Conservation (phyloP, 257 asterid species). For the Gardenia jasminoides region DNA sequence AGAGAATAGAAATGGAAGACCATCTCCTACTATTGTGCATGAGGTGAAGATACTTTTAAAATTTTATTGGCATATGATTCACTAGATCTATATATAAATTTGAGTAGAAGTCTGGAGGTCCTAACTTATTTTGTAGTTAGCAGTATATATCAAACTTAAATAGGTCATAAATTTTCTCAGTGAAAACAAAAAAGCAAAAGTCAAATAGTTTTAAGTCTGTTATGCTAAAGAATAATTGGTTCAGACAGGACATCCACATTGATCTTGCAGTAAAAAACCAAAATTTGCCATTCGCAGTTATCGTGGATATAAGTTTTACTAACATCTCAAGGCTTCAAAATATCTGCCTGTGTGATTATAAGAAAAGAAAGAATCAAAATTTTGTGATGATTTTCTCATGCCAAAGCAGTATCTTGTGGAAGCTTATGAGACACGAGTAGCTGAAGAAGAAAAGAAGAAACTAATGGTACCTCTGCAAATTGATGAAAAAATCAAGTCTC, state of each 20-base stretch:
- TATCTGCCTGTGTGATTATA: background rate
- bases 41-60: conserved; percentile 42
- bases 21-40: conserved; percentile 53
- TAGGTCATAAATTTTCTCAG: background rate
- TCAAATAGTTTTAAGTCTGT: background rate
- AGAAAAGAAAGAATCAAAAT: background rate
- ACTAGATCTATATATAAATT: background rate
- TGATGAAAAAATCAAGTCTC: conserved; percentile 57
- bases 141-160: background rate
- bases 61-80: background rate
- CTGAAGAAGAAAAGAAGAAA: conserved; percentile 67
- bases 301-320: background rate
- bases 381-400: conserved; percentile 16
- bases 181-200: background rate
- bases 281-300: background rate
- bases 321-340: background rate
- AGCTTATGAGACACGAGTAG: conserved; percentile 67
- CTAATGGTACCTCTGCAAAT: conserved; percentile 47
- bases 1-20: conserved; percentile 53
- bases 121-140: background rate
- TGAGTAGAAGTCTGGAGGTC: background rate
- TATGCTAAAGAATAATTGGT: background rate
- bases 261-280: background rate
- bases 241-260: background rate
- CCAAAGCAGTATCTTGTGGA: conserved; percentile 72